A percentile compares a stretch with the other conserved stretches of the same genome.
Conservation (phyloP, 1,139 yeast genomes). For the Candida tropicalis region DNA sequence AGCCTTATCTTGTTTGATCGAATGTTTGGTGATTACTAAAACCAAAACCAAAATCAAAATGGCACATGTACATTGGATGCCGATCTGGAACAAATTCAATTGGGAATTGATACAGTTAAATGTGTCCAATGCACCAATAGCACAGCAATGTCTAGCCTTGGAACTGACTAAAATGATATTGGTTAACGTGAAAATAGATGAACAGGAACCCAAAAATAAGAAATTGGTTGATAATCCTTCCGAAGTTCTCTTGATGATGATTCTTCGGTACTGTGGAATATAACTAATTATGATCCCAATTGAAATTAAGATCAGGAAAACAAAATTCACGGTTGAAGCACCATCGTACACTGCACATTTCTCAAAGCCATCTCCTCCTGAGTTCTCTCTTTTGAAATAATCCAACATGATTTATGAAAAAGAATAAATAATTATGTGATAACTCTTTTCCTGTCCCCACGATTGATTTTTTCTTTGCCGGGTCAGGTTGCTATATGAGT, state of each 20-base stretch:
- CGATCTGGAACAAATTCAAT: slow-evolving; percentile 70
- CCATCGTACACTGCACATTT: slow-evolving; percentile 46
- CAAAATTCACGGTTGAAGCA: slow-evolving; percentile 50
- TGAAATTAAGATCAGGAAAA: slow-evolving; percentile 55
- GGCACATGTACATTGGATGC: slow-evolving; percentile 68
- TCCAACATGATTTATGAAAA: too few species aligned
- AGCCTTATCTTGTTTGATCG: slow-evolving; percentile 46
- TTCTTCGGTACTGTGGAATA: slow-evolving; percentile 72
- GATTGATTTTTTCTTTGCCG: background rate
- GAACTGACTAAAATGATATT: slow-evolving; percentile 67
- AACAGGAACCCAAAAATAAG: slow-evolving; percentile 69
- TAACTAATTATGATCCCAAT: slow-evolving; percentile 75
- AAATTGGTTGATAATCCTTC: slow-evolving; percentile 82
- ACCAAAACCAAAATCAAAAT: slow-evolving; percentile 59
- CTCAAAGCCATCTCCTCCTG: slow-evolving; percentile 16
- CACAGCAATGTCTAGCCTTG: slow-evolving; percentile 57
- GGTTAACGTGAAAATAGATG: slow-evolving; percentile 69
- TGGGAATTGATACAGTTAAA: slow-evolving; percentile 74
- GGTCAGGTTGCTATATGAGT: background rate
- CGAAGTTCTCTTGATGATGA: slow-evolving; percentile 60
- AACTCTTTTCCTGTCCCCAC: background rate
- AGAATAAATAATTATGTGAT: background rate
- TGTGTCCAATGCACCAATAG: slow-evolving; percentile 34
- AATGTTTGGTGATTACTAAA: slow-evolving; percentile 46
- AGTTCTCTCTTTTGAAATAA: background rate